Evolutionary conservation across 495 filamentous ascomycete genomes (phyloP), one percentile per base, ranked within the genome.

Genomic region (Neurospora sp.): DNA sequence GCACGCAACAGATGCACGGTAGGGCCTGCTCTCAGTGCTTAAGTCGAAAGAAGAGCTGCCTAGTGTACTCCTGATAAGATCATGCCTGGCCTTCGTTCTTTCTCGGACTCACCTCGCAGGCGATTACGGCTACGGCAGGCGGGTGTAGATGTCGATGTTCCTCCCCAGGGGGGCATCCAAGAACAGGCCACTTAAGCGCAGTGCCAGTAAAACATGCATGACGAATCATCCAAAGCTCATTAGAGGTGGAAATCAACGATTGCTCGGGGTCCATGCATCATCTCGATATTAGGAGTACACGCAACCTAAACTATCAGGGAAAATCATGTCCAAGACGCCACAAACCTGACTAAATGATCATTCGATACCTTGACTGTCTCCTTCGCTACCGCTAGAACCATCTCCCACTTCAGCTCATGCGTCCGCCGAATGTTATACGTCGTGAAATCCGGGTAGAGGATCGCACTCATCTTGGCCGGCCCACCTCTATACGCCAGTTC

Each of bases 321-420:
- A 3, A 27, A 37, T 65, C 14, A 65, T 35, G 53, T 65, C 53
- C 53, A 65, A 65, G 27, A 27, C 27, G 27, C 27, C 53, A 65
- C 53, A 9, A 65, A 65, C 14, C 53, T 65, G 0, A 65, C 53
- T 1, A 17, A 0, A 4, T 65, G 53, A 1, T 14, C 14, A 35
- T 65, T 65, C 53, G 53, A 65, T 12, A 65, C 53, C 53, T 65
- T 65, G 0, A 65, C 3, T 9, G 53, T 65, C 7, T 65, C 53
- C 53, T 65, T 65, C 0, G 53, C 53, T 1, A 65, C 53, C 0
- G 27, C 5, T 0, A 65, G 22, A 4, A 65, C 53, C 53, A 65
- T 65, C 27, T 65, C 53, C 53, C 53, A 65, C 53, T 65, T 65
- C 7, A 65, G 27, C 12, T 31, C 31, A 65, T 65, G 53, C 53